Evolutionary conservation across 2,329 filamentous ascomycete species (phyloP).

Genomic region (Fusarium sp.): DNA sequence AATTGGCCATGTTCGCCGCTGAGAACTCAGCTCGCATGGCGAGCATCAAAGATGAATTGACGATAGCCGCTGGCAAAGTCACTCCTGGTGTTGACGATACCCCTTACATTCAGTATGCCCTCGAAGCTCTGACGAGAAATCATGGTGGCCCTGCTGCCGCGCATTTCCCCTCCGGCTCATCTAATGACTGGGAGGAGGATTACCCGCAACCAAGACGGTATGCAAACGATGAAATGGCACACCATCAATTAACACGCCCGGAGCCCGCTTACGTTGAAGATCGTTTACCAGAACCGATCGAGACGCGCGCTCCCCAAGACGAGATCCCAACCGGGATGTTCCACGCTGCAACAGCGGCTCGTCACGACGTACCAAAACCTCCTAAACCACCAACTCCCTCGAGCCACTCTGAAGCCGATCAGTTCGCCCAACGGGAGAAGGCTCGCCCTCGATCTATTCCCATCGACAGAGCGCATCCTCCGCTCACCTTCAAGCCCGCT

Average conservation of each 20-base stretch:
- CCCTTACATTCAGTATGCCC: conserved; percentile 88
- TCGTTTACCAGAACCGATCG: conserved; percentile 41
- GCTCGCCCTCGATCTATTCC: conserved; percentile 53
- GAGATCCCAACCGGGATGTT: conserved; percentile 30
- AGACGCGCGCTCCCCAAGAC: conserved; percentile 29
- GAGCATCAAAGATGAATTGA: conserved; percentile 64
- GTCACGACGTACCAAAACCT: conserved; percentile 25
- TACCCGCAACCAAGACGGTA: conserved; percentile 41
- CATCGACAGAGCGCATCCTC: conserved; percentile 54
- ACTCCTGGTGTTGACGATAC: conserved; percentile 86
- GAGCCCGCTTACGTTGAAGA: conserved; percentile 46
- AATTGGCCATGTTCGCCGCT: conserved; percentile 54
- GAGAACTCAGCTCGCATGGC: conserved; percentile 50
- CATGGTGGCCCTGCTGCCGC: conserved; percentile 69
- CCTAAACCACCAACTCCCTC: conserved; percentile 30
- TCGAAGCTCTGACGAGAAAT: conserved; percentile 85
- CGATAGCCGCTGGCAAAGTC: conserved; percentile 62
- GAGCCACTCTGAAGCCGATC: conserved; percentile 24
- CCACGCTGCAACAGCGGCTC: conserved; percentile 27
- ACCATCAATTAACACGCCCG: conserved; percentile 38
- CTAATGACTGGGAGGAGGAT: conserved; percentile 49
- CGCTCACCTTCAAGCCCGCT: conserved; percentile 76
- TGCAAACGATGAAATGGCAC: conserved; percentile 32
- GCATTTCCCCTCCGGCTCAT: conserved; percentile 59
- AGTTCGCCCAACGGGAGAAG: conserved; percentile 41